Percentiles rank a stretch among this genome's conserved stretches.
phyloP scores from a whole-genome alignment of 768 basidiomycete species.

The Mycena venus region DNA sequence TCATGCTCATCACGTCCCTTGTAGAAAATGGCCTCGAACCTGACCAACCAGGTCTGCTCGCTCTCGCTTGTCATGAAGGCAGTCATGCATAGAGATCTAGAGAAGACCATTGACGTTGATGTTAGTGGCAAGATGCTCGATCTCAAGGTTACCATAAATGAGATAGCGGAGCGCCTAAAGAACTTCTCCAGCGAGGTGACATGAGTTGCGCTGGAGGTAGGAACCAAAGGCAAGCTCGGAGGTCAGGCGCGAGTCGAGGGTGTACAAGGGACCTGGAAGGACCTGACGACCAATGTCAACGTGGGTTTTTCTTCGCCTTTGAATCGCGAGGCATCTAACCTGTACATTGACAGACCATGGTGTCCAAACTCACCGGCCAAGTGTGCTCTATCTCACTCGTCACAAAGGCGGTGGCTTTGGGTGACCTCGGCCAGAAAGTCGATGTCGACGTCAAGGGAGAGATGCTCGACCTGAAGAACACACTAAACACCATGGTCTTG shows the following conservation, averaged over 20 bases:
- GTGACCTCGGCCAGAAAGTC: slow-evolving; percentile 80
- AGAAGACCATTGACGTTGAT: slow-evolving; percentile 77
- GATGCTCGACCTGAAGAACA: slow-evolving; percentile 81
- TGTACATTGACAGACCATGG: slow-evolving; percentile 17
- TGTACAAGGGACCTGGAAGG: slow-evolving; percentile 30
- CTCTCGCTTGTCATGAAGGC: slow-evolving; percentile 76
- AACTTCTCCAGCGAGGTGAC: slow-evolving; percentile 30
- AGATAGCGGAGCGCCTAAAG: slow-evolving; percentile 52
- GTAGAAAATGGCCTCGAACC: slow-evolving; percentile 67
- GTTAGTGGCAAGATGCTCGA: slow-evolving; percentile 76
- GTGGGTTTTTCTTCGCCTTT: background rate
- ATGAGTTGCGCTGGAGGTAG: slow-evolving; percentile 26
- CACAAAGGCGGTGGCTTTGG: slow-evolving; percentile 79
- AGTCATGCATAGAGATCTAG: slow-evolving; percentile 57
- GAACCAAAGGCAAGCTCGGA: slow-evolving; percentile 24
- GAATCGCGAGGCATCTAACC: background rate
- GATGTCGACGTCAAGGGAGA: slow-evolving; percentile 87
- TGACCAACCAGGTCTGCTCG: slow-evolving; percentile 55
- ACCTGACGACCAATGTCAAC: slow-evolving; percentile 37
- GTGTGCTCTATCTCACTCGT: slow-evolving; percentile 86
- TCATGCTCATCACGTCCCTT: slow-evolving; percentile 56
- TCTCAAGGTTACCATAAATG: slow-evolving; percentile 69
- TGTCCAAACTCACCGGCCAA: slow-evolving; percentile 72
- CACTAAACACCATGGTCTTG: slow-evolving; percentile 69
- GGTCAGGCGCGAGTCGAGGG: slow-evolving; percentile 29